Evolutionary conservation across 805 yeast species (phyloP).

Genomic region (Candida rishiriensis): DNA sequence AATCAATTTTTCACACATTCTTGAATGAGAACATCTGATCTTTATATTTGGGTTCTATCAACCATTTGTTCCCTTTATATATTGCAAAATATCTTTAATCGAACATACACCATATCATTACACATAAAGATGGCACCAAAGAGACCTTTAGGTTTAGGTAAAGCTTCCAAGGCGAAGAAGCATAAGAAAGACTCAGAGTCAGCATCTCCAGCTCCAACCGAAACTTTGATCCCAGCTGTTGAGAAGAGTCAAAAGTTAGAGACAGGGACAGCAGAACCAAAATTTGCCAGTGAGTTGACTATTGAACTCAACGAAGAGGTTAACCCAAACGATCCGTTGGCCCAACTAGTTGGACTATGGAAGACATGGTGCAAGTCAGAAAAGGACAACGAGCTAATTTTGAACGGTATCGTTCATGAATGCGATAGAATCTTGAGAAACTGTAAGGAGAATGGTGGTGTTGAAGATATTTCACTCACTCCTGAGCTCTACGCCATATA

Average conservation of each 20-base stretch:
- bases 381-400: constrained; percentile 56
- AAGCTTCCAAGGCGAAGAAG: constrained; percentile 42
- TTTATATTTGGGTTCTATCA: no score
- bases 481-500: constrained; percentile 68
- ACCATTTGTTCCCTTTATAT: no score
- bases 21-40: no score
- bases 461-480: constrained; percentile 31
- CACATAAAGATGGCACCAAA: constrained; percentile 44
- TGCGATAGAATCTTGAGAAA: constrained; percentile 74
- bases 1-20: no score
- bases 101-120: no score
- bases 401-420: constrained; percentile 88
- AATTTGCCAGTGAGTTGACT: constrained; percentile 36
- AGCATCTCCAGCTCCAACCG: no score
- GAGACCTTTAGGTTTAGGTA: constrained; percentile 64
- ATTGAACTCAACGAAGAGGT: constrained; percentile 68
- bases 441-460: constrained; percentile 25
- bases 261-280: constrained; percentile 8
- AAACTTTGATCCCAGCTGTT: background rate
- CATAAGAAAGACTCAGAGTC: constrained; percentile 31
- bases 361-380: constrained; percentile 51
- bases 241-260: constrained; percentile 9
- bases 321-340: constrained; percentile 75
- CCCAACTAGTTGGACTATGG: constrained; percentile 73
- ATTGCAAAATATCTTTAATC: no score